Evolutionary conservation across 1,284 basidiomycete genomes (phyloP).

Genomic region (Sphagnurus paluster): DNA sequence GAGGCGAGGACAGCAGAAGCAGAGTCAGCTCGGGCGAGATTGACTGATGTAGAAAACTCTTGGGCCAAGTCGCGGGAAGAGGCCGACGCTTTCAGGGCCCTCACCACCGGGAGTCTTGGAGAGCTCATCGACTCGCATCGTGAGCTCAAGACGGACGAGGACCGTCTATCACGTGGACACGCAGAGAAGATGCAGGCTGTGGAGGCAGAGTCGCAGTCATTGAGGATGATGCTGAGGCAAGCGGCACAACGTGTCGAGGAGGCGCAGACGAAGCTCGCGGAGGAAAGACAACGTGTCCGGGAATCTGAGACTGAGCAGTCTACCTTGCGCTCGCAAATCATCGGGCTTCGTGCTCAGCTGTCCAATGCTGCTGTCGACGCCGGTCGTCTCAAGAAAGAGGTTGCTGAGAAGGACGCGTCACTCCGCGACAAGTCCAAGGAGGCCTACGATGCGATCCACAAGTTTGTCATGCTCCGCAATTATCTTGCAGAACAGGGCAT

Average conservation of each 20-base stretch:
- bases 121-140: constrained; percentile 84
- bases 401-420: constrained; percentile 69
- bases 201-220: constrained; percentile 72
- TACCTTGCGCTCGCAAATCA: constrained; percentile 75
- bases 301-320: constrained; percentile 74
- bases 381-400: constrained; percentile 70
- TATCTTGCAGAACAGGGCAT: constrained; percentile 91
- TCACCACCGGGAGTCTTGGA: constrained; percentile 83
- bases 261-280: constrained; percentile 65
- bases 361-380: constrained; percentile 71
- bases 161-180: constrained; percentile 70
- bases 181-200: constrained; percentile 80
- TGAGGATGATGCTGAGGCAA: constrained; percentile 80
- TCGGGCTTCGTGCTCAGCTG: constrained; percentile 78
- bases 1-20: constrained; percentile 73
- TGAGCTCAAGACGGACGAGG: constrained; percentile 78
- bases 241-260: constrained; percentile 71
- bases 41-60: constrained; percentile 79
- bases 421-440: constrained; percentile 69
- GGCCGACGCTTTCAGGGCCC: constrained; percentile 79
- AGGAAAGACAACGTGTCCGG: constrained; percentile 66
- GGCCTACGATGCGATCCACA: constrained; percentile 73
- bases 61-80: constrained; percentile 91
- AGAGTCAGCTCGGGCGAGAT: constrained; percentile 62
- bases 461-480: constrained; percentile 80